Base-by-base conservation (phyloP, 2,329 filamentous ascomycete species). In the Neopestalotiopsis sp. region DNA sequence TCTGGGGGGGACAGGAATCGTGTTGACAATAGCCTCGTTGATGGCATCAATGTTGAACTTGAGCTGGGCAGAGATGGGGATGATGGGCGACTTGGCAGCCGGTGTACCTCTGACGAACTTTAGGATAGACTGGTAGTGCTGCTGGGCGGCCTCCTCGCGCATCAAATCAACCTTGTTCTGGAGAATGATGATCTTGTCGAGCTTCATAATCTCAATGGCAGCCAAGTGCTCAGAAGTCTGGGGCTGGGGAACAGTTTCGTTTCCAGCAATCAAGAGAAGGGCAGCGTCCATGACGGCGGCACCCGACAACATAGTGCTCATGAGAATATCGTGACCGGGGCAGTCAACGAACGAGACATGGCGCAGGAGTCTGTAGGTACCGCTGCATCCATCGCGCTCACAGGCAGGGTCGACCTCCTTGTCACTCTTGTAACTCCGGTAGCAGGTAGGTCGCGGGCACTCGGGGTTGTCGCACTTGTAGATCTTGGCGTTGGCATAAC, bases 131-230 rank as follows among this genome's bases (percentile, higher is more conserved):
- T 97, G 92, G 86, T 97, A 96, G 83, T 99, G 96, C 79, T 95
- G 90, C 78, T 94, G 89, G 63, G 97, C 96, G 71, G 92, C 94
- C 80, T 98, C 95, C 87, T 98, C 94, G 76, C 94, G 90, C 94
- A 99, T 98, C 76, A 99, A 85, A 81, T 99, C 96, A 78, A 99
- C 96, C 89, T 99, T 99, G 87, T 99, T 99, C 84, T 99, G 96
- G 70, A 99, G 90, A 79, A 99, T 98, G 81, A 99, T 97, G 83
- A 99, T 98, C 86, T 99, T 97, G 83, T 97, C 94, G 73, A 99
- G 90, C 88, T 99, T 99, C 96, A 99, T 99, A 81, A 99, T 99
- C 84, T 99, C 96, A 79, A 99, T 98, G 74, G 96, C 96, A 74
- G 96, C 96, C 86, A 99, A 88, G 88, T 99, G 96, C 86, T 99